phyloP scores from a whole-genome alignment of 805 yeast genomes.

The Yamadazyma ubonensis region DNA sequence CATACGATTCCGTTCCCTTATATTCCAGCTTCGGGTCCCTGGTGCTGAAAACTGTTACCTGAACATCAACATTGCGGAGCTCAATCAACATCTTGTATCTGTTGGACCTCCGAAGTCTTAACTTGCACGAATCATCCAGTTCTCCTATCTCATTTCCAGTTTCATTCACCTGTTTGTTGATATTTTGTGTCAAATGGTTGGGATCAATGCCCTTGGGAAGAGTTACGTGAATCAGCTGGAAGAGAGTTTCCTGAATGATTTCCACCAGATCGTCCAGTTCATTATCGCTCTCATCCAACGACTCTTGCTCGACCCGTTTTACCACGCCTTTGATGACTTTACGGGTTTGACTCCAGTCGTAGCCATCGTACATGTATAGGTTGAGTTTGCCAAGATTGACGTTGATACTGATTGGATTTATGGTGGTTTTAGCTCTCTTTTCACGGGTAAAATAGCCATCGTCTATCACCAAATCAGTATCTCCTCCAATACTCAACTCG shows the following conservation, averaged over 20 bases:
- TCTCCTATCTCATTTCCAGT: slow-evolving; percentile 14
- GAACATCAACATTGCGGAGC: slow-evolving; percentile 50
- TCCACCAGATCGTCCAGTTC: slow-evolving; percentile 15
- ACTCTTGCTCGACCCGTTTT: slow-evolving; percentile 48
- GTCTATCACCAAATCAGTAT: slow-evolving; percentile 3
- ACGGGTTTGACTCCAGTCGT: slow-evolving; percentile 84
- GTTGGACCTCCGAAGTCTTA: slow-evolving; percentile 65
- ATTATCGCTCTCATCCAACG: slow-evolving; percentile 9
- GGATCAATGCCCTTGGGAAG: slow-evolving; percentile 50
- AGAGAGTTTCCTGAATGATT: slow-evolving; percentile 61
- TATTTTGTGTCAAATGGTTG: slow-evolving; percentile 45
- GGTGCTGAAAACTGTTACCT: slow-evolving; percentile 44
- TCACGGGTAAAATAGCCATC: slow-evolving; percentile 11
- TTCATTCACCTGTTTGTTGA: slow-evolving; percentile 46
- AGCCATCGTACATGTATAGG: slow-evolving; percentile 77
- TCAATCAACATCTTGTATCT: slow-evolving; percentile 59
- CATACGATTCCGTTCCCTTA: slow-evolving; percentile 30
- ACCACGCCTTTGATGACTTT: slow-evolving; percentile 64
- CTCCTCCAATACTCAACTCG: neutral
- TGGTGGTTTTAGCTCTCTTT: slow-evolving; percentile 1
- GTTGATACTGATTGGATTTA: slow-evolving; percentile 20
- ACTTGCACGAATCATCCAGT: slow-evolving; percentile 31
- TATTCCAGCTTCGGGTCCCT: slow-evolving; percentile 44
- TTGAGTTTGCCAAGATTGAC: slow-evolving; percentile 38
- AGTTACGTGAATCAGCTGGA: slow-evolving; percentile 77